Evolutionary conservation across 2,329 filamentous ascomycete genomes (phyloP).

Genomic region (Fusarium foetens): DNA sequence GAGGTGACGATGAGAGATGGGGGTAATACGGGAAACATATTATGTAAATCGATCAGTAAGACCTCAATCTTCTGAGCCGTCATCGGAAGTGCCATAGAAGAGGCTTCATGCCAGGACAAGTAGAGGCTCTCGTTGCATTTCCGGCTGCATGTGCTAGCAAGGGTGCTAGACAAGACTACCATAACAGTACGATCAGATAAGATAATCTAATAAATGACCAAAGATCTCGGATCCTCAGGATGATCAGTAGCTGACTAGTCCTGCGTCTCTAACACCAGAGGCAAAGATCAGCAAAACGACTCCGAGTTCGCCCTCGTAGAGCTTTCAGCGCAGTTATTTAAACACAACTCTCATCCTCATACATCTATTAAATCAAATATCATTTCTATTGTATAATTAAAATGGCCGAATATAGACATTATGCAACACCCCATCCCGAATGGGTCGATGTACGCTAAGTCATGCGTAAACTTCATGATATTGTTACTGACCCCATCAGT

Average conservation of each 20-base stretch:
- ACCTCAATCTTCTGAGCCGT: no score
- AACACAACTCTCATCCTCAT: background rate
- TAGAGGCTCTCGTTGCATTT: background rate
- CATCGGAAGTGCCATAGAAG: background rate
- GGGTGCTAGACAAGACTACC: background rate
- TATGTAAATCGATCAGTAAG: background rate
- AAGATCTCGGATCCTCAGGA: background rate
- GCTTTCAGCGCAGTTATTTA: background rate
- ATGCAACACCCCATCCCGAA: conserved; percentile 13
- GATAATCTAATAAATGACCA: conserved; percentile 18
- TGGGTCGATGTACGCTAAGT: conserved; percentile 16
- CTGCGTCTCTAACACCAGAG: background rate
- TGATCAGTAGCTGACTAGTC: background rate
- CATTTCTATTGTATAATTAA: background rate
- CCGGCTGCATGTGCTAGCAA: background rate
- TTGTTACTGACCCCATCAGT: conserved; percentile 22
- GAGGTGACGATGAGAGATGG: background rate
- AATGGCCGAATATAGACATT: conserved; percentile 30
- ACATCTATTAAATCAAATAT: background rate
- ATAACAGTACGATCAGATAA: conserved; percentile 26
- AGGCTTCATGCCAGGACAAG: background rate
- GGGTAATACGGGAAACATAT: background rate
- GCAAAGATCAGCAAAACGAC: background rate
- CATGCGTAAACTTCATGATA: background rate
- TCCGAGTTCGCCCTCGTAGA: background rate